Percentiles rank a stretch among this genome's conserved stretches.
Evolutionary conservation across 2,329 filamentous ascomycete species (phyloP).

Genomic region (Rhinocladiella mackenziei): DNA sequence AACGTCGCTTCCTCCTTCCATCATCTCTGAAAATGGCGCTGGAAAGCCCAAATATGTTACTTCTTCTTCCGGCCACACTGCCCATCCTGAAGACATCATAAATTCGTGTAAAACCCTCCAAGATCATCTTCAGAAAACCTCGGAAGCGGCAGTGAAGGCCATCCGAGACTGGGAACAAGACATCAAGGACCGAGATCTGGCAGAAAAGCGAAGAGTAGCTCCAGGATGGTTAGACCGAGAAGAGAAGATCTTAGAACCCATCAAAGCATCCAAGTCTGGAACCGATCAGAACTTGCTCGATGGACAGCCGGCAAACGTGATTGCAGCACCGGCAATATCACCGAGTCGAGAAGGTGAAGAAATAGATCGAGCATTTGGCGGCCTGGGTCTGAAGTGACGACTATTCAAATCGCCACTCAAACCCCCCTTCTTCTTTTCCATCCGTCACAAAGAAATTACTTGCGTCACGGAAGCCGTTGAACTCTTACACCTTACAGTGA

Average conservation of each 20-base stretch:
- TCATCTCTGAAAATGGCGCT: constrained; percentile 48
- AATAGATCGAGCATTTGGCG: constrained; percentile 52
- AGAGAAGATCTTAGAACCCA: constrained; percentile 57
- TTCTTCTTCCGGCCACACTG: constrained; percentile 72
- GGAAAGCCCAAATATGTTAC: constrained; percentile 68
- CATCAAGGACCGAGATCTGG: constrained; percentile 55
- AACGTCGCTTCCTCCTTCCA: constrained; percentile 74
- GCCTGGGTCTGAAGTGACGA: constrained; percentile 43
- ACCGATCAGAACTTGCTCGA: constrained; percentile 35
- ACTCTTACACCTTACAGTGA: too few species aligned
- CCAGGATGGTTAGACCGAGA: constrained; percentile 63
- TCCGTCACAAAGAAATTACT: too few species aligned
- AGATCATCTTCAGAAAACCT: constrained; percentile 66
- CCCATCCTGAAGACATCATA: constrained; percentile 81
- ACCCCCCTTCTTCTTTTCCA: too few species aligned
- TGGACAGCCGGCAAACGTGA: constrained; percentile 31
- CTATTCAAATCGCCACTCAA: not conserved
- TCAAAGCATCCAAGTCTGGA: constrained; percentile 25
- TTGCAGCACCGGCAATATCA: constrained; percentile 38
- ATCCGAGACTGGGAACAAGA: constrained; percentile 67
- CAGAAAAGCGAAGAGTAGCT: constrained; percentile 60
- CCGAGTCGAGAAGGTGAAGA: constrained; percentile 49
- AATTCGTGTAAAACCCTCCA: constrained; percentile 75
- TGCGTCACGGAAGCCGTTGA: not conserved
- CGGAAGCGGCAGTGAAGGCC: constrained; percentile 63